These are phyloP conservation scores for Penicillium psychrosexuale DNA, from an alignment of 2,329 filamentous ascomycete genomes.

Conservation along the genomic window DNA sequence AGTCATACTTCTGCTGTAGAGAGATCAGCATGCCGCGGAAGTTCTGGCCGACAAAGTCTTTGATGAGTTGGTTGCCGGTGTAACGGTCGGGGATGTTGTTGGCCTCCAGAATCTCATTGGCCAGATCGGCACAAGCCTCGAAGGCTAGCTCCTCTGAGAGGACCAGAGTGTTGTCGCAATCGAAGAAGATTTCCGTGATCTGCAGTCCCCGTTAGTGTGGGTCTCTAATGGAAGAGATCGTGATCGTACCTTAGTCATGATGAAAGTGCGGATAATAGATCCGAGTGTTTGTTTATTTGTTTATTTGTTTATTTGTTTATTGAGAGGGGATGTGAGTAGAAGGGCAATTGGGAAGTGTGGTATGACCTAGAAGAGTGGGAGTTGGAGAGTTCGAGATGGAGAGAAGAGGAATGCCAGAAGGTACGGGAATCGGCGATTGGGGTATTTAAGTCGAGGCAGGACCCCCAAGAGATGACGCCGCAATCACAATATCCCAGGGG, in stretches of 20 bases:
- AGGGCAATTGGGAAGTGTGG: not conserved
- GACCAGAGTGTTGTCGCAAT: slow-evolving; percentile 85
- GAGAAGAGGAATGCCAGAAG: not conserved
- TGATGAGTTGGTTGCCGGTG: slow-evolving; percentile 73
- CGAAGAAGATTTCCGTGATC: slow-evolving; percentile 71
- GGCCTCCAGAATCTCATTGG: slow-evolving; percentile 76
- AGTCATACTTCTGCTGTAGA: slow-evolving; percentile 72
- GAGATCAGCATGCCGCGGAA: slow-evolving; percentile 86
- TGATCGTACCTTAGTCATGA: slow-evolving; percentile 35
- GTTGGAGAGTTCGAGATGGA: not conserved
- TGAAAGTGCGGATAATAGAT: slow-evolving; percentile 13
- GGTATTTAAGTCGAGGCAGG: slow-evolving; percentile 9
- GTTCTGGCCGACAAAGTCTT: slow-evolving; percentile 89
- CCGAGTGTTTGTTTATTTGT: slow-evolving; percentile 1
- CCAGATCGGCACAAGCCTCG: slow-evolving; percentile 82
- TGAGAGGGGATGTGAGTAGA: not conserved
- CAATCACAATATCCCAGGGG: slow-evolving; percentile 6
- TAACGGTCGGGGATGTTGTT: slow-evolving; percentile 66
- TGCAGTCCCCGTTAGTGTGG: slow-evolving; percentile 31
- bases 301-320: not conserved
- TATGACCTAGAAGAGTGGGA: not conserved
- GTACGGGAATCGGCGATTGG: slow-evolving; percentile 10
- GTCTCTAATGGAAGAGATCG: slow-evolving; percentile 1
- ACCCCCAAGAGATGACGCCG: slow-evolving; percentile 18
- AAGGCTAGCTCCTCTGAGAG: slow-evolving; percentile 88